Base-by-base conservation (phyloP, 164 flowering plant genomes). In the Taxillus chinensis region DNA sequence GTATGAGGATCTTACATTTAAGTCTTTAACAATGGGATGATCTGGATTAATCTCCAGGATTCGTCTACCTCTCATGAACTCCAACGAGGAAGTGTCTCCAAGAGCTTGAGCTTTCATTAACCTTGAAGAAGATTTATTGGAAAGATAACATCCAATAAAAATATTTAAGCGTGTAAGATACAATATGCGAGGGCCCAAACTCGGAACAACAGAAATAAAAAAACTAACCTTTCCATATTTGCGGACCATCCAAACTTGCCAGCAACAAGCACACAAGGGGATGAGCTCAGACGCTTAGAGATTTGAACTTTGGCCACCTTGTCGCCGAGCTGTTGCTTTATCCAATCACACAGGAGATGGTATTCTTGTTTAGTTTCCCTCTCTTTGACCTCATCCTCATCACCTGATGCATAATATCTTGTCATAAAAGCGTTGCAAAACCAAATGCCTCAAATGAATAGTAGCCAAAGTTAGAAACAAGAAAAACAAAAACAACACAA, bases 191-290 rank as follows among this genome's bases (percentile, higher is more conserved):
- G 39, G 3, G 39, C 45, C 15, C 42, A 12, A 49, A 39, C 8
- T 45, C 3, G 6, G 6, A 15, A 59, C 17, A 14, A 2, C 11
- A 17, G 52, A 41, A 37, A 59, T 41, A 46, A 39, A 45, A 27
- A 5, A 46, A 51, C 73, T 45, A 46, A 93, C 99, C 97, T 90
- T 78, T 93, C 99, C 99, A 93, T 93, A 67, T 93, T 93, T 39
- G 99, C 99, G 49, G 99, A 93, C 99, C 99, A 93, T 41, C 99
- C 99, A 74, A 93, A 93, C 79, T 93, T 93, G 65, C 99, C 97
- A 71, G 99, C 87, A 53, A 90, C 99, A 69, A 93, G 97, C 62
- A 93, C 99, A 75, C 99, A 93, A 3, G 99, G 99, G 37, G 99
- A 93, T 14, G 96, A 80, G 78, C 91, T 86, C 5, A 93, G 76